These are phyloP conservation scores for Sextonia rubra DNA, from an alignment of 164 flowering plant species.

Conservation along the genomic window DNA sequence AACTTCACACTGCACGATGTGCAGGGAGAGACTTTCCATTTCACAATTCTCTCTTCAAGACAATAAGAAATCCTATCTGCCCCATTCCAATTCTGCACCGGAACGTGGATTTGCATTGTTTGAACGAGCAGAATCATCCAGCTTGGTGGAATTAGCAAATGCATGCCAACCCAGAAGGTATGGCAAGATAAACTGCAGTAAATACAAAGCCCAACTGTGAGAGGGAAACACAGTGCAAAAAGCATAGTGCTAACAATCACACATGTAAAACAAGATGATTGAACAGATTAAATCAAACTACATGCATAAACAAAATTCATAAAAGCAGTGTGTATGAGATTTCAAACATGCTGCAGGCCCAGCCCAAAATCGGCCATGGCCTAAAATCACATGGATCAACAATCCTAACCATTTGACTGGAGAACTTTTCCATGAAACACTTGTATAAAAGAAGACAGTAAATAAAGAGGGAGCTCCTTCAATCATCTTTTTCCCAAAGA, in stretches of 20 bases:
- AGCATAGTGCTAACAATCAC: not conserved
- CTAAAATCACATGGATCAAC: not conserved
- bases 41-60: no score
- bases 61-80: slow-evolving; percentile 31
- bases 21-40: no score
- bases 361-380: not conserved
- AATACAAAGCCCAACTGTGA: slow-evolving; percentile 5
- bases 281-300: not conserved
- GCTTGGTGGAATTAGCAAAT: slow-evolving; percentile 52
- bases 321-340: not conserved
- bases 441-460: no score
- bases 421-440: no score
- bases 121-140: slow-evolving; percentile 40
- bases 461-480: not conserved
- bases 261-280: not conserved
- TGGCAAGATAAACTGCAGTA: slow-evolving; percentile 78
- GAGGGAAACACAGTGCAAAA: not conserved
- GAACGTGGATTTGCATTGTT: slow-evolving; percentile 42
- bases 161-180: slow-evolving; percentile 89
- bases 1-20: no score
- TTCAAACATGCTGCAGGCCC: not conserved
- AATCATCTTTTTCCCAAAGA: not conserved
- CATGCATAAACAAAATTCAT: not conserved
- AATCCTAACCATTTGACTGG: no score
- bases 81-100: slow-evolving; percentile 75